Percentiles rank a stretch among this genome's conserved stretches.
Conservation (phyloP, 495 filamentous ascomycete species). For the Xylaria acuta region DNA sequence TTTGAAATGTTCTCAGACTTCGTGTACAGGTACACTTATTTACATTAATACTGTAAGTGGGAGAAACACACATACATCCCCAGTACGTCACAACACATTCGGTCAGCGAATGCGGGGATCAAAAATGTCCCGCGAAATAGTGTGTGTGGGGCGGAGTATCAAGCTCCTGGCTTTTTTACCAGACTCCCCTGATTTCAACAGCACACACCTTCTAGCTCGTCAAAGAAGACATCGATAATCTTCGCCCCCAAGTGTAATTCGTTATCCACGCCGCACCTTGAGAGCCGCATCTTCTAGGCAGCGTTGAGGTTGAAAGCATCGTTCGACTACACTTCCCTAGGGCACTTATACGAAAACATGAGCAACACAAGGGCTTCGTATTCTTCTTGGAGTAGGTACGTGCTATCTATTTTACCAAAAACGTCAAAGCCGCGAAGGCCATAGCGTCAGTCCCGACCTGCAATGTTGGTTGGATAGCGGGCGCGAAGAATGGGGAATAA, state of each 20-base stretch:
- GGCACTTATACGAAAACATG: too few relatives aligned
- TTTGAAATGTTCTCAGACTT: not conserved
- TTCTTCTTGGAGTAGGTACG: not conserved
- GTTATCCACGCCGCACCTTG: not conserved
- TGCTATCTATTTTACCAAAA: not conserved
- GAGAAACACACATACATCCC: constrained; percentile 2
- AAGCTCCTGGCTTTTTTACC: too few relatives aligned
- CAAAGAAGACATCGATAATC: not conserved
- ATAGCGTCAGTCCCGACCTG: not conserved
- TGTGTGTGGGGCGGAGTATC: too few relatives aligned
- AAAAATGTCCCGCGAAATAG: not conserved
- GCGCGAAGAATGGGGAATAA: constrained; percentile 67
- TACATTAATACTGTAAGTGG: not conserved
- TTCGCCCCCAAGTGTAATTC: not conserved
- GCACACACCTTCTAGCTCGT: not conserved
- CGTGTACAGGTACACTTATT: not conserved
- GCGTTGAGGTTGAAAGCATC: not conserved
- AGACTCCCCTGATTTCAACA: too few relatives aligned
- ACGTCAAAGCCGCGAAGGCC: not conserved
- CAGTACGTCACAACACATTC: constrained; percentile 16
- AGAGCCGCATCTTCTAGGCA: not conserved
- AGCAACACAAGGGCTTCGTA: too few relatives aligned
- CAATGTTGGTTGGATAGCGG: constrained; percentile 67
- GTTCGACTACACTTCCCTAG: not conserved
- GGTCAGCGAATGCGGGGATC: constrained; percentile 12